These are phyloP conservation scores for Sergeia podlipaevii DNA, from an alignment of 208 protist genomes.

Conservation along the genomic window DNA sequence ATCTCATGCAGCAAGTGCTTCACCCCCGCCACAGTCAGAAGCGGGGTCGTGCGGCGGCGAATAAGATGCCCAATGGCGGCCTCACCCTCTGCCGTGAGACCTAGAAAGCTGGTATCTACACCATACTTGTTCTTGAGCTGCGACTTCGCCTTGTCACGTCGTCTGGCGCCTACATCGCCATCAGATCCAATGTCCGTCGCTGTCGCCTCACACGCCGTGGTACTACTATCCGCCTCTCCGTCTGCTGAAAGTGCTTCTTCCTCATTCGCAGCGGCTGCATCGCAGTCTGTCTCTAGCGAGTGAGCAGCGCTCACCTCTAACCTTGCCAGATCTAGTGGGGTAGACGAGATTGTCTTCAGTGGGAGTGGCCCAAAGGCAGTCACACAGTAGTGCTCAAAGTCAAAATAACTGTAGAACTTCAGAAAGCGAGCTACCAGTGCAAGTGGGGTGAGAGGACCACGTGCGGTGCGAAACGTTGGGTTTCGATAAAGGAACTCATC, in stretches of 20 bases:
- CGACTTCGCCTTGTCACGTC: no score
- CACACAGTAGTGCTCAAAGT: constrained; percentile 75
- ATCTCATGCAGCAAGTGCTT: constrained; percentile 63
- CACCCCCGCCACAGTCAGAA: constrained; percentile 73
- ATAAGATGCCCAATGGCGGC: constrained; percentile 50
- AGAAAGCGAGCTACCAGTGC: constrained; percentile 68
- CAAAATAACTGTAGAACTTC: constrained; percentile 80
- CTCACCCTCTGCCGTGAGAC: constrained; percentile 65
- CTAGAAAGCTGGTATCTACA: constrained; percentile 37
- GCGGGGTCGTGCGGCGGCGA: constrained; percentile 47
- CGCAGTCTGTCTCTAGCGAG: background rate
- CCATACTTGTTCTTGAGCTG: no score
- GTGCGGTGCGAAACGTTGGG: background rate
- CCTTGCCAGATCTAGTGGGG: constrained; percentile 46
- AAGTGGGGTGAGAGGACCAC: constrained; percentile 33
- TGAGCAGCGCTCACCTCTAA: constrained; percentile 56
- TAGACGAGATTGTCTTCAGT: constrained; percentile 41
- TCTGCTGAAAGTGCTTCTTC: background rate
- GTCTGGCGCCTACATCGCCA: background rate
- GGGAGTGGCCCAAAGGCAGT: constrained; percentile 77
- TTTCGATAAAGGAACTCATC: background rate
- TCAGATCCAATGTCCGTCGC: background rate
- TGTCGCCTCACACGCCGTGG: background rate
- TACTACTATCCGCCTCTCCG: background rate
- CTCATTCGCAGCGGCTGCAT: constrained; percentile 4